Evolutionary conservation across 257 asterid species (phyloP).

Genomic region (Solanum pennellii): DNA sequence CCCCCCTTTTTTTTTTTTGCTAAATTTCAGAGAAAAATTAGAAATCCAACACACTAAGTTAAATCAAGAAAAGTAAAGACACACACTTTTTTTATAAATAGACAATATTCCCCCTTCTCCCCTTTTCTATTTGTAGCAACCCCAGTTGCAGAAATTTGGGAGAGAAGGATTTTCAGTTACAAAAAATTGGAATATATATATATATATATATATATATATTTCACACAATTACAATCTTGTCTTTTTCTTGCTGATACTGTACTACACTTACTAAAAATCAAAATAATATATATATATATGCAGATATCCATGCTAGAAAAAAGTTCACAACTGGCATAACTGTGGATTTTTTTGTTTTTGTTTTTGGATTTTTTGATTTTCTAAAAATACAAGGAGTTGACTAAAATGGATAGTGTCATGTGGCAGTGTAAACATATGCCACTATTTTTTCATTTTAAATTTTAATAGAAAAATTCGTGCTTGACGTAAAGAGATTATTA

Average conservation of each 20-base stretch:
- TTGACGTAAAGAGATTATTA: too few relatives aligned
- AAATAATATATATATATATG: background rate
- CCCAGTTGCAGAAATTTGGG: background rate
- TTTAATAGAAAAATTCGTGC: too few relatives aligned
- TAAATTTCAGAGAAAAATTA: background rate
- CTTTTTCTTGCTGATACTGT: too few relatives aligned
- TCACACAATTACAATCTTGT: too few relatives aligned
- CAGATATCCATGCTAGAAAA: constrained; percentile 13
- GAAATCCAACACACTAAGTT: background rate
- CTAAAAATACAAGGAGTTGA: constrained; percentile 52
- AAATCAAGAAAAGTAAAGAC: background rate
- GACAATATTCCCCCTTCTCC: background rate
- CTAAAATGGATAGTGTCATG: background rate
- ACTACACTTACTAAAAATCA: too few relatives aligned
- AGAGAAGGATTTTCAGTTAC: background rate
- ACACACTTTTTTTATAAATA: background rate
- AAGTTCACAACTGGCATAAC: constrained; percentile 17
- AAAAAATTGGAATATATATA: background rate
- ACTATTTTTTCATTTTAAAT: background rate
- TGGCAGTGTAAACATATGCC: background rate
- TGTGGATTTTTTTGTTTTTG: background rate
- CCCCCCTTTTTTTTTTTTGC: background rate
- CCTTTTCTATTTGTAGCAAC: background rate
- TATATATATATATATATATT: background rate
- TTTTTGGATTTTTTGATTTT: background rate